Evolutionary conservation across 371 early-diverging fungal species (phyloP).

Genomic region (Blakeslea trispora): DNA sequence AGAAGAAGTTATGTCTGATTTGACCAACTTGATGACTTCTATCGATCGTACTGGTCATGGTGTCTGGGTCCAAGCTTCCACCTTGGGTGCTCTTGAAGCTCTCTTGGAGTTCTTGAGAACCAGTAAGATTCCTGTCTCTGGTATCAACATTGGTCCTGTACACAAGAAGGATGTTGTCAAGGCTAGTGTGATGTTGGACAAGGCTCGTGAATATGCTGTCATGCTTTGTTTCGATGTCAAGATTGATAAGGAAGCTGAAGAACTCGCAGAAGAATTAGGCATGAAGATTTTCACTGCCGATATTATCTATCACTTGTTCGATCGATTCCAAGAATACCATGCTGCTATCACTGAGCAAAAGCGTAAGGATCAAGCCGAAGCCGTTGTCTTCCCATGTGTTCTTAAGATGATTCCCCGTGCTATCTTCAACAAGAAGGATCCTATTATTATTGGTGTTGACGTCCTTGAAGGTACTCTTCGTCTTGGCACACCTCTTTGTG

Average conservation of each 20-base stretch:
- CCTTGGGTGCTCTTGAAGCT: constrained; percentile 99
- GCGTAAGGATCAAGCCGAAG: constrained; percentile 85
- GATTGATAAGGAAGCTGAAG: constrained; percentile 95
- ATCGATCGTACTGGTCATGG: constrained; percentile 92
- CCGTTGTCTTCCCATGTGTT: constrained; percentile 97
- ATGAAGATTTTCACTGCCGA: constrained; percentile 97
- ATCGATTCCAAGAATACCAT: constrained; percentile 89
- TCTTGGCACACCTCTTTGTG: constrained; percentile 95
- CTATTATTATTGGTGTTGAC: constrained; percentile 98
- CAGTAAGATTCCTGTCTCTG: constrained; percentile 96
- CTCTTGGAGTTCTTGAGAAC: constrained; percentile 94
- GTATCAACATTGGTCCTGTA: constrained; percentile 98
- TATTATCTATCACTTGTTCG: constrained; percentile 99
- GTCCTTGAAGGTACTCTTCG: constrained; percentile 94
- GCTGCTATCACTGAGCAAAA: constrained; percentile 79
- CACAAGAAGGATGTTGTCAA: constrained; percentile 98
- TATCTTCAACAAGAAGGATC: constrained; percentile 96
- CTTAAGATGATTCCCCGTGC: constrained; percentile 95
- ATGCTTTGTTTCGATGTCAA: constrained; percentile 99
- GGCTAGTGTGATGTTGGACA: constrained; percentile 92
- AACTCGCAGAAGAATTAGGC: constrained; percentile 91
- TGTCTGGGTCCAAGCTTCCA: constrained; percentile 99
- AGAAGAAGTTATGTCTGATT: constrained; percentile 94
- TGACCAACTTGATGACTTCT: constrained; percentile 73
- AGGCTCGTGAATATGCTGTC: constrained; percentile 88